Conservation (phyloP, 176 grass and related monocot genomes). For the Carex parvula region DNA sequence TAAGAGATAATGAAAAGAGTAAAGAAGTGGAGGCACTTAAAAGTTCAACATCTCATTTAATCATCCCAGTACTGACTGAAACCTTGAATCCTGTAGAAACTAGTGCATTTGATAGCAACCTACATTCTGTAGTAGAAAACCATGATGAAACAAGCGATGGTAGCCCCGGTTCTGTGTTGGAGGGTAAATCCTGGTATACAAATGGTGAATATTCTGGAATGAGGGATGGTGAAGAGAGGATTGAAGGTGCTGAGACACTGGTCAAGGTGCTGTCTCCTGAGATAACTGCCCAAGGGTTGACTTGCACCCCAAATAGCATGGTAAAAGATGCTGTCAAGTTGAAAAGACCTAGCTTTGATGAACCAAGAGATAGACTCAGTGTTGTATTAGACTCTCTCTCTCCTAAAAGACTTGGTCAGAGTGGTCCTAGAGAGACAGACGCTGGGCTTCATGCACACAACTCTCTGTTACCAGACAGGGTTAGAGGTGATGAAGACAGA, state of each 20-base stretch:
- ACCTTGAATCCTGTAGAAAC: background rate
- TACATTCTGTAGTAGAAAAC: constrained; percentile 11
- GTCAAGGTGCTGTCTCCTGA: background rate
- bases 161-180: background rate
- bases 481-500: constrained; percentile 1
- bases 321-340: background rate
- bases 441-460: background rate
- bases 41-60: background rate
- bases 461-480: background rate
- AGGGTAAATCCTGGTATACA: background rate
- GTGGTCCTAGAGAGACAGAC: background rate
- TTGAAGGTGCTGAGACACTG: background rate
- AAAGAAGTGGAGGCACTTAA: background rate
- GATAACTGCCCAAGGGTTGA: background rate
- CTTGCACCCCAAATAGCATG: background rate
- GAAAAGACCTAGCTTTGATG: background rate
- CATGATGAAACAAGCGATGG: background rate
- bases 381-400: background rate
- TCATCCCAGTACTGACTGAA: background rate
- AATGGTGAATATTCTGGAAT: background rate
- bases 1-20: background rate
- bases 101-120: background rate
- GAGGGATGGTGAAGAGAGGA: background rate
- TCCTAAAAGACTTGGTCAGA: background rate
- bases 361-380: background rate